Evolutionary conservation across 2,329 filamentous ascomycete species (phyloP).

Genomic region (Rhinocladiella mackenziei): DNA sequence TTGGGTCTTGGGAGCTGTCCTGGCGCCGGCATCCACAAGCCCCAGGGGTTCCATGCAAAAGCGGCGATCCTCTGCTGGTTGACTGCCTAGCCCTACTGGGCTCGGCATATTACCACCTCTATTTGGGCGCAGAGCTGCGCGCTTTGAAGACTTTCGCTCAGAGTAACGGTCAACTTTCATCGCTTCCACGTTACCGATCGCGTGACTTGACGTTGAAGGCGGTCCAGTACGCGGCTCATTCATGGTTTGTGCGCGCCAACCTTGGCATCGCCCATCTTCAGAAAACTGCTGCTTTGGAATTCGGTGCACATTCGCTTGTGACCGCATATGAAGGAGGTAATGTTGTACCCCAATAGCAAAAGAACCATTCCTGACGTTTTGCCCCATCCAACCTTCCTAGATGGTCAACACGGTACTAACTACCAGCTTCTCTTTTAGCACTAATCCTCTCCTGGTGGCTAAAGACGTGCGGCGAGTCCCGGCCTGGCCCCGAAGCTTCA

Average conservation of each 20-base stretch:
- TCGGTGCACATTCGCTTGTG: background rate
- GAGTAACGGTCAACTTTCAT: background rate
- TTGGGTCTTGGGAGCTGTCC: background rate
- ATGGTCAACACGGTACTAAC: background rate
- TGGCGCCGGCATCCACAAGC: background rate
- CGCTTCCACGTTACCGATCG: background rate
- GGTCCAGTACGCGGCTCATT: slow-evolving; percentile 1
- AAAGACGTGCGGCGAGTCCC: background rate
- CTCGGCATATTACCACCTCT: slow-evolving; percentile 1
- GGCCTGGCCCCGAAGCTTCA: background rate
- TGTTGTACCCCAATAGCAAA: no score
- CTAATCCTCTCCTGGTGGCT: slow-evolving; percentile 6
- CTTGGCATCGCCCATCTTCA: slow-evolving; percentile 1
- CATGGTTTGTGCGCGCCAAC: slow-evolving; percentile 2
- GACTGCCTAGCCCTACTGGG: background rate
- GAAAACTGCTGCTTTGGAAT: background rate
- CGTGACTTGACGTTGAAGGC: background rate
- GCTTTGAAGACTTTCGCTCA: background rate
- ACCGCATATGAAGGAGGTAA: slow-evolving; percentile 1
- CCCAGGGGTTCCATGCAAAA: background rate
- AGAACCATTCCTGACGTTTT: background rate
- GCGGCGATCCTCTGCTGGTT: background rate
- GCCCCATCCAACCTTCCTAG: background rate
- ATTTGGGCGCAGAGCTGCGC: slow-evolving; percentile 1
- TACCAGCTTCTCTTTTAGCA: background rate